These are phyloP conservation scores for Macroventuria anomochaeta DNA, from an alignment of 2,329 filamentous ascomycete species.

Conservation along the genomic window DNA sequence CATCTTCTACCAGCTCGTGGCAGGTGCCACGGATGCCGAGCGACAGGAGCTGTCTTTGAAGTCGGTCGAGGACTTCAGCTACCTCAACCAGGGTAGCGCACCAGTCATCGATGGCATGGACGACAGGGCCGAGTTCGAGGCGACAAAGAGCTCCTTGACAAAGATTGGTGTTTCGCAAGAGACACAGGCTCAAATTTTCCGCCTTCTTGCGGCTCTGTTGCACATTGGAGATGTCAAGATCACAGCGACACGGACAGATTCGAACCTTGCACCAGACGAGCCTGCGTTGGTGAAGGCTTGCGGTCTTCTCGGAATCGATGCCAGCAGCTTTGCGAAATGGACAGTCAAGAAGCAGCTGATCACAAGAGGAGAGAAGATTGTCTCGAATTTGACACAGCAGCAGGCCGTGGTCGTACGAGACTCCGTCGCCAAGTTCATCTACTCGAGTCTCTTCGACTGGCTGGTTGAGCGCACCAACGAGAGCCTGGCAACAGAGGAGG, in stretches of 20 bases:
- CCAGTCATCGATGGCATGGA: conserved; percentile 93
- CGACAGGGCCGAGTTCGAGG: conserved; percentile 91
- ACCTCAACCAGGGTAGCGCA: conserved; percentile 92
- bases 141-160: conserved; percentile 82
- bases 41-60: conserved; percentile 79
- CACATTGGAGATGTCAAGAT: conserved; percentile 98
- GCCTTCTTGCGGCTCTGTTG: conserved; percentile 84
- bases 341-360: conserved; percentile 98
- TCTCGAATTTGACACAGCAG: conserved; percentile 90
- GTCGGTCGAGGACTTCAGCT: conserved; percentile 89
- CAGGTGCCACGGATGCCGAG: conserved; percentile 85
- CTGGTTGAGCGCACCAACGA: conserved; percentile 95
- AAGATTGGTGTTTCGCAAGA: conserved; percentile 82
- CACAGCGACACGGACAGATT: conserved; percentile 85
- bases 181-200: conserved; percentile 86
- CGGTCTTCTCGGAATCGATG: conserved; percentile 84
- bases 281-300: conserved; percentile 83
- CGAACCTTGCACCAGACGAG: conserved; percentile 79
- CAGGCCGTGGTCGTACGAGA: conserved; percentile 94
- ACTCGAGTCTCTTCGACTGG: conserved; percentile 98
- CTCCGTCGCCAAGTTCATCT: conserved; percentile 98
- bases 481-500: conserved; percentile 86
- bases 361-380: conserved; percentile 96
- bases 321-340: conserved; percentile 90
- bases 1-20: conserved; percentile 97